Evolutionary conservation across 2,329 filamentous ascomycete species (phyloP).

Genomic region (Xylariales sp.): DNA sequence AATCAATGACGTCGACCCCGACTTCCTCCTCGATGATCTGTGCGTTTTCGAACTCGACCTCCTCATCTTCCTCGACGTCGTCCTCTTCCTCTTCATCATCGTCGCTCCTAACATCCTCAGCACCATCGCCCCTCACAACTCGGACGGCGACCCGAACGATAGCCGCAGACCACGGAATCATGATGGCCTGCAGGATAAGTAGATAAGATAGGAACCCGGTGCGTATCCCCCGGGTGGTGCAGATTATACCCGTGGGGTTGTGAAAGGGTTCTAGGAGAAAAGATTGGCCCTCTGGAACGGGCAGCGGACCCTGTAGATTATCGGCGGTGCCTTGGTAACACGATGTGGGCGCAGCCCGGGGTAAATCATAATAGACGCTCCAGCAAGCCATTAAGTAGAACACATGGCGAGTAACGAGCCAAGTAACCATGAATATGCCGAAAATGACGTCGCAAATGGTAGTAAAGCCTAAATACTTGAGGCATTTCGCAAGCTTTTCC

Average conservation of each 20-base stretch:
- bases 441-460: slow-evolving; percentile 84
- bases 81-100: slow-evolving; percentile 81
- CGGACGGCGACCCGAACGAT: slow-evolving; percentile 83
- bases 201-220: slow-evolving; percentile 81
- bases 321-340: slow-evolving; percentile 75
- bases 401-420: slow-evolving; percentile 84
- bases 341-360: slow-evolving; percentile 70
- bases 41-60: slow-evolving; percentile 54
- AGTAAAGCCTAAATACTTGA: slow-evolving; percentile 86
- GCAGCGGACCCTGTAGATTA: slow-evolving; percentile 64
- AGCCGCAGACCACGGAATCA: slow-evolving; percentile 86
- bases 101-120: slow-evolving; percentile 88
- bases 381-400: slow-evolving; percentile 82
- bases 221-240: slow-evolving; percentile 80
- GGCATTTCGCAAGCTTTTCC: slow-evolving; percentile 81
- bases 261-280: slow-evolving; percentile 80
- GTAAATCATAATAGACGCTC: slow-evolving; percentile 77
- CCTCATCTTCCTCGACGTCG: slow-evolving; percentile 59
- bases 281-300: slow-evolving; percentile 61
- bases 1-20: slow-evolving; percentile 75
- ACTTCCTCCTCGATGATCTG: slow-evolving; percentile 76
- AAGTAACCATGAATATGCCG: slow-evolving; percentile 83
- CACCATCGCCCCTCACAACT: slow-evolving; percentile 78
- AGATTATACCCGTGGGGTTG: slow-evolving; percentile 78
- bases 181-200: slow-evolving; percentile 81